Percentiles rank a stretch among this genome's conserved stretches.
Evolutionary conservation across 805 yeast genomes (phyloP).

Genomic region (Yarrowia sp.): DNA sequence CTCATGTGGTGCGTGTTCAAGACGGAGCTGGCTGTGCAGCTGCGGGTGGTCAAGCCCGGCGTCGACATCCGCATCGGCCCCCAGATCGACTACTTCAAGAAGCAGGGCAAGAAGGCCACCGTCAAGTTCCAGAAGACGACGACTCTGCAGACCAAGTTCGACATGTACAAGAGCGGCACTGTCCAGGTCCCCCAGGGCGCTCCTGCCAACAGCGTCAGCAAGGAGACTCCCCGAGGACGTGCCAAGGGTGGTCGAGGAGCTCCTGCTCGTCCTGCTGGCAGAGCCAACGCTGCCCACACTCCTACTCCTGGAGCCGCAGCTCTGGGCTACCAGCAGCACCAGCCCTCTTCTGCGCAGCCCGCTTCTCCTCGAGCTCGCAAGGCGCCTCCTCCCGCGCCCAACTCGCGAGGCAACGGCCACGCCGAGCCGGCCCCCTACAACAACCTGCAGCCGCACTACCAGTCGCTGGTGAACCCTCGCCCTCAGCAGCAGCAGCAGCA

Average conservation of each 20-base stretch:
- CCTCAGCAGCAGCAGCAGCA: conserved; percentile 29
- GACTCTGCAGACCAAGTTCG: conserved; percentile 64
- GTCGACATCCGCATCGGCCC: conserved; percentile 66
- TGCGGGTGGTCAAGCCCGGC: conserved; percentile 59
- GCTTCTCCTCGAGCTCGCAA: conserved; percentile 33
- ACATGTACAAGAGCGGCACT: conserved; percentile 81
- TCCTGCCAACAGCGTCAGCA: conserved; percentile 69
- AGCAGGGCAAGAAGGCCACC: conserved; percentile 73
- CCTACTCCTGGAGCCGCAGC: conserved; percentile 22
- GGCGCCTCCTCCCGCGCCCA: conserved; percentile 30
- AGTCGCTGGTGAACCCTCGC: conserved; percentile 16
- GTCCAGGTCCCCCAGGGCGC: conserved; percentile 78
- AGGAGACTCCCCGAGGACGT: conserved; percentile 56
- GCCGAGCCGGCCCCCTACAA: conserved; percentile 10
- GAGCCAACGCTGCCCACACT: conserved; percentile 30
- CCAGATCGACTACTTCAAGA: conserved; percentile 79
- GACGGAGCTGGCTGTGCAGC: conserved; percentile 79
- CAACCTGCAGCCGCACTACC: conserved; percentile 15
- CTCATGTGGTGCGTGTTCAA: conserved; percentile 79
- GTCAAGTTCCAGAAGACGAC: conserved; percentile 67
- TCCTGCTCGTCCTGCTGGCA: conserved; percentile 29
- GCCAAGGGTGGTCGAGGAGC: conserved; percentile 22
- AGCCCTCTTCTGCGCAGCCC: neutral
- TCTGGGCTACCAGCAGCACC: conserved; percentile 17
- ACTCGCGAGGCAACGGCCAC: conserved; percentile 19